Percentiles rank a stretch among this genome's conserved stretches.
These are phyloP conservation scores for Xylaria hypoxylon DNA, from an alignment of 2,329 filamentous ascomycete species.

Conservation along the genomic window DNA sequence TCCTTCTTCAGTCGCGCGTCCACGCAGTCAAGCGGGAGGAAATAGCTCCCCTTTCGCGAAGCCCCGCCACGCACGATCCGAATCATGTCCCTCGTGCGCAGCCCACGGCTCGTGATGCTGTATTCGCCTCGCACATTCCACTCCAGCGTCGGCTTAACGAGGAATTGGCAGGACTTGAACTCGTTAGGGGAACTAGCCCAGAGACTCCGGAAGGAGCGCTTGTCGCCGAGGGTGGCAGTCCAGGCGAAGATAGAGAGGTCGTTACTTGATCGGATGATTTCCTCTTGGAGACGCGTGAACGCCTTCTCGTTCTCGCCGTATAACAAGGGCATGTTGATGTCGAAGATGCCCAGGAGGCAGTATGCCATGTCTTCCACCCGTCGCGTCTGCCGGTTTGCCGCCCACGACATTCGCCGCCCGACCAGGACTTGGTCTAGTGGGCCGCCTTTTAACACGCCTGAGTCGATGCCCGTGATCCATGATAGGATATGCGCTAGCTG, in stretches of 20 bases:
- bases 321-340: constrained; percentile 47
- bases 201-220: constrained; percentile 39
- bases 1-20: constrained; percentile 42
- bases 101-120: constrained; percentile 42
- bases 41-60: constrained; percentile 41
- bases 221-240: constrained; percentile 37
- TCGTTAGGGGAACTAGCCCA: constrained; percentile 43
- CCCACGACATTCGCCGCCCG: constrained; percentile 46
- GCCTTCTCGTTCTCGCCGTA: constrained; percentile 47
- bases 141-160: constrained; percentile 42
- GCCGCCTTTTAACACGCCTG: constrained; percentile 36
- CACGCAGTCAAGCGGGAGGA: constrained; percentile 43
- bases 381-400: constrained; percentile 41
- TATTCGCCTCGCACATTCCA: constrained; percentile 45
- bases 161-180: constrained; percentile 42
- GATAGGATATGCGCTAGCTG: constrained; percentile 38
- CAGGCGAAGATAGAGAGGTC: constrained; percentile 46
- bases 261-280: constrained; percentile 43
- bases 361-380: constrained; percentile 47
- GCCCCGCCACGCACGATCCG: constrained; percentile 39
- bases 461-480: constrained; percentile 41
- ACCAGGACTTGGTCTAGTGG: constrained; percentile 39
- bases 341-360: constrained; percentile 47
- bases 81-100: constrained; percentile 43
- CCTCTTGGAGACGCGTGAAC: constrained; percentile 43